Conservation (phyloP, 352 stramenopile species). For the Phytophthora meadii region DNA sequence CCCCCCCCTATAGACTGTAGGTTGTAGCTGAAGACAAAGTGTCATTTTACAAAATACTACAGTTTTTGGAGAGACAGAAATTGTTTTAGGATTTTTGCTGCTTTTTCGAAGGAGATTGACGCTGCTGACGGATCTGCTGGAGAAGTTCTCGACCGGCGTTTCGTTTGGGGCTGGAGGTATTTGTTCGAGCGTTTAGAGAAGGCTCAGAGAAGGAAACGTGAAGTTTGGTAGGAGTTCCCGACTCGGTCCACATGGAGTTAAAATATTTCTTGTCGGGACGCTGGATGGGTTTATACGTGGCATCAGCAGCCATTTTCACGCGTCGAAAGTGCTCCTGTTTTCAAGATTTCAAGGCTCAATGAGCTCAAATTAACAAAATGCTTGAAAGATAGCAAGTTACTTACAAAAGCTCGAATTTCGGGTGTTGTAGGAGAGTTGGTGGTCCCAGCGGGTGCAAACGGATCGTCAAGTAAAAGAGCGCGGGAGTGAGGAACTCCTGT, state of each 20-base stretch:
- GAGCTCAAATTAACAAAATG: too few species aligned
- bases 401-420: slow-evolving; percentile 31
- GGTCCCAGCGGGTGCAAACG: slow-evolving; percentile 37
- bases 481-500: slow-evolving; percentile 40
- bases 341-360: neutral
- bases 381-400: neutral
- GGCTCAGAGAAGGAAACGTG: slow-evolving; percentile 4
- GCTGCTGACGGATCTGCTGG: slow-evolving; percentile 19
- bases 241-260: slow-evolving; percentile 64
- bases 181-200: neutral
- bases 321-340: slow-evolving; percentile 54
- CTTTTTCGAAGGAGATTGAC: slow-evolving; percentile 5
- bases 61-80: slow-evolving; percentile 9
- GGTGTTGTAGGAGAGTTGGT: slow-evolving; percentile 24
- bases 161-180: slow-evolving; percentile 1
- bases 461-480: slow-evolving; percentile 53
- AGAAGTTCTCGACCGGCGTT: slow-evolving; percentile 30
- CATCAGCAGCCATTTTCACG: slow-evolving; percentile 49
- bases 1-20: neutral
- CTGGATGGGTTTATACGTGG: slow-evolving; percentile 41
- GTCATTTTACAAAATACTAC: slow-evolving; percentile 3
- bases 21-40: slow-evolving; percentile 4
- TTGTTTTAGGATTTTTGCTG: slow-evolving; percentile 6
- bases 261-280: slow-evolving; percentile 61
- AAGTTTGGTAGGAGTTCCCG: slow-evolving; percentile 9